A percentile compares a stretch with the other conserved stretches of the same genome.
Conservation (phyloP, 2,329 filamentous ascomycete species). For the Didymellaceae sp. region DNA sequence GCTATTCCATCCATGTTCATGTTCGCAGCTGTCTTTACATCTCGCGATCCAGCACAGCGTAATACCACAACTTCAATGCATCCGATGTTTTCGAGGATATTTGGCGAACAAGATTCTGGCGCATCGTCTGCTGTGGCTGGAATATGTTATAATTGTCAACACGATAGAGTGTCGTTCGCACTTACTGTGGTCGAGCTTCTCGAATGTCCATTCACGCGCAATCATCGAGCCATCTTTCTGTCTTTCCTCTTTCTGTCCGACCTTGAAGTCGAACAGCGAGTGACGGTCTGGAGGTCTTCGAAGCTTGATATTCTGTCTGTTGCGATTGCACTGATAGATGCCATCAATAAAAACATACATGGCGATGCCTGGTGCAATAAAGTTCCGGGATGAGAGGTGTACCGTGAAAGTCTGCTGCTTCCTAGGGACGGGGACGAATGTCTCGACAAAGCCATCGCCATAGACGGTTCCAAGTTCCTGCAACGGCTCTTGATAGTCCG, state of each 20-base stretch:
- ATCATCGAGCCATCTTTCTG: constrained; percentile 55
- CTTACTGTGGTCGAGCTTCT: constrained; percentile 57
- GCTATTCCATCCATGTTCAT: constrained; percentile 41
- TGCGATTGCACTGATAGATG: constrained; percentile 64
- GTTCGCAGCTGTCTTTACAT: constrained; percentile 22
- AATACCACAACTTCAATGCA: constrained; percentile 58
- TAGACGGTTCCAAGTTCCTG: constrained; percentile 59
- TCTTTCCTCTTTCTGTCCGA: constrained; percentile 62
- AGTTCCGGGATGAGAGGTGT: constrained; percentile 56
- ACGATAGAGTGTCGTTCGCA: neutral
- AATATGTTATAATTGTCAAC: constrained; percentile 20
- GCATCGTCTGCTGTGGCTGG: constrained; percentile 49
- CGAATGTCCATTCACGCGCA: constrained; percentile 61
- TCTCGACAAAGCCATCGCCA: constrained; percentile 59
- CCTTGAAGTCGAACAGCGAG: constrained; percentile 55
- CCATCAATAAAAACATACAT: constrained; percentile 65
- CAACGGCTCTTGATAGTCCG: constrained; percentile 49
- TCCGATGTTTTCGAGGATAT: constrained; percentile 51
- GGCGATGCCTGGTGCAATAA: constrained; percentile 60
- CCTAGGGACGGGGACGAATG: constrained; percentile 58
- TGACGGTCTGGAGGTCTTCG: constrained; percentile 36
- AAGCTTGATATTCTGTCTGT: constrained; percentile 52
- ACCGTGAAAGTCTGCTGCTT: constrained; percentile 56
- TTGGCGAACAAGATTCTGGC: constrained; percentile 35
- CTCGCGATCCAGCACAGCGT: constrained; percentile 47